Evolutionary conservation across 106 monocot genomes (phyloP), one percentile per base, ranked within the genome.

Genomic region (Apostasia ramifera): DNA sequence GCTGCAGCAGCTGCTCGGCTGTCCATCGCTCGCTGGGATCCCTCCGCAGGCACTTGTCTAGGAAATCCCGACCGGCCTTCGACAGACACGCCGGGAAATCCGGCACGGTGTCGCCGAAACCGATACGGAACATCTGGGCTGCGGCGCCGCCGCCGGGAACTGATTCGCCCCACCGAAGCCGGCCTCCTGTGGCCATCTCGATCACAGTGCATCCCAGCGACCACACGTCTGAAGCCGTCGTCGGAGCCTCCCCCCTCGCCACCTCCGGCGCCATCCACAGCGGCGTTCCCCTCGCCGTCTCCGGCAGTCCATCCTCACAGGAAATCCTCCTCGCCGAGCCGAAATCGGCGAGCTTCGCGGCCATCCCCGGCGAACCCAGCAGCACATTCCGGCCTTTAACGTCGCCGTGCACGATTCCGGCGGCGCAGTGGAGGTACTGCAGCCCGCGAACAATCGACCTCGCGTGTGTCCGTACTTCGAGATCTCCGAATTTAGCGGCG

Each of bases 131-230:
- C 70, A 76, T 81, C 47, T 66, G 66, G 47, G 66, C 63, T 12
- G 47, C 76, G 9, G 69, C 78, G 40, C 41, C 71, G 13, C 50
- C 74, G 9, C 8, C 72, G 41, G 39, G 9, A n/a, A 47, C 71
- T 1, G 26, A n/a, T 14, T 70, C 64, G 3, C 37, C 54, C 94
- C 95, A 95, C 4, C 91, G 91, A 10, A 46, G 72, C 42, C 45
- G 4, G 2, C 44, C 66, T 2, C 97, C 92, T 0, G 73, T 80
- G 14, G 69, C 64, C 84, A 92, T 87, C 76, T 98, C 97, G 70
- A 98, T 64, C n/a, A 92, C 81, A 1, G 92, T 92, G 83, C 97
- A 98, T 5, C 92, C 97, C 57, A 98, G 77, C 5, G 97, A 92
- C 97, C 97, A 98, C 2, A 98, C 78, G 69, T 94, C 94, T 4